These are phyloP conservation scores for Paraurostyla sp. DNA, from an alignment of 73 alveolate genomes.

Conservation along the genomic window DNA sequence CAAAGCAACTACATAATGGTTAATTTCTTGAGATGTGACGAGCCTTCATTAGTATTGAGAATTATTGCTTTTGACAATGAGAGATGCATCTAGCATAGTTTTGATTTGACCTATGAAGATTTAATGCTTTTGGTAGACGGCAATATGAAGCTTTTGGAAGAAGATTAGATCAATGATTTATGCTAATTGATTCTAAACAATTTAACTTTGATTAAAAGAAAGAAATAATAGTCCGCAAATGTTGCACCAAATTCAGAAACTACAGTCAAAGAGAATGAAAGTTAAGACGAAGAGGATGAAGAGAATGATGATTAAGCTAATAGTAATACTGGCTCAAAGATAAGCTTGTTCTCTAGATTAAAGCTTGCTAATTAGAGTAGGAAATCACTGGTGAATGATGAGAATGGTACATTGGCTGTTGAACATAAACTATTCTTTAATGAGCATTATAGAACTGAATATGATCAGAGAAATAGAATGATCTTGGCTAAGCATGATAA, in stretches of 20 bases:
- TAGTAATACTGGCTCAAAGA: too few relatives aligned
- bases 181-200: conserved; percentile 45
- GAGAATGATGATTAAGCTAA: too few relatives aligned
- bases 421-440: conserved; percentile 57
- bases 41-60: conserved; percentile 24
- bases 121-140: conserved; percentile 55
- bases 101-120: conserved; percentile 47
- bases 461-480: conserved; percentile 10
- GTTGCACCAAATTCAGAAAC: too few relatives aligned
- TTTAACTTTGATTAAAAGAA: conserved; percentile 32
- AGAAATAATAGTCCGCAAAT: too few relatives aligned
- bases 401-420: not conserved
- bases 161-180: conserved; percentile 8
- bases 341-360: too few relatives aligned
- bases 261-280: too few relatives aligned
- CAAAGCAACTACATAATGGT: conserved; percentile 26
- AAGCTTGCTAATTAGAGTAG: not conserved
- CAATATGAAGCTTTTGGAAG: conserved; percentile 28
- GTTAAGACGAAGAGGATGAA: too few relatives aligned
- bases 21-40: conserved; percentile 52
- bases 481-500: conserved; percentile 51
- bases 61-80: conserved; percentile 54
- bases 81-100: conserved; percentile 1
- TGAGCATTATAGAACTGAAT: conserved; percentile 16
- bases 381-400: too few relatives aligned